These are phyloP conservation scores for Leishmania tropica DNA, from an alignment of 208 protist genomes.

Conservation along the genomic window DNA sequence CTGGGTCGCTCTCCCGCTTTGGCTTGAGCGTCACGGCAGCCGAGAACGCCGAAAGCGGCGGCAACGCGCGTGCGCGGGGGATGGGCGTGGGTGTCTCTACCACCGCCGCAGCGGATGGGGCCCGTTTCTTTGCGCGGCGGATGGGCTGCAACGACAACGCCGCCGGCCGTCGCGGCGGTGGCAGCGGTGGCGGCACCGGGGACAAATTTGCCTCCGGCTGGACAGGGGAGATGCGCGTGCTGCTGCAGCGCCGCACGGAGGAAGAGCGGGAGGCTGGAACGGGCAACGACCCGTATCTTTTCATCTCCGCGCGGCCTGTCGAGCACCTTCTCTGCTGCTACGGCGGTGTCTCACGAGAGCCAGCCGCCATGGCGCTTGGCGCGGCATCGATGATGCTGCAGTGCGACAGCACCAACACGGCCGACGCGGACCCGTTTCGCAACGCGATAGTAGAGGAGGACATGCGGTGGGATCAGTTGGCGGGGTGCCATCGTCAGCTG, in stretches of 20 bases:
- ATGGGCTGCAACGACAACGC: not conserved
- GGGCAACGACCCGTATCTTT: conserved; percentile 28
- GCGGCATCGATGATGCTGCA: conserved; percentile 21
- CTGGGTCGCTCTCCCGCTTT: not conserved
- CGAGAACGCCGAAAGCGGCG: conserved; percentile 4
- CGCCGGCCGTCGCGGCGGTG: not conserved
- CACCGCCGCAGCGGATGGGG: not conserved
- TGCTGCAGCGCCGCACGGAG: conserved; percentile 28
- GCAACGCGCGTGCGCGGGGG: not conserved
- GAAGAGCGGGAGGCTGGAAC: conserved; percentile 20
- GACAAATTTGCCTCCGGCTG: conserved; percentile 1
- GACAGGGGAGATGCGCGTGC: conserved; percentile 21
- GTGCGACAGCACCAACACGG: conserved; percentile 14
- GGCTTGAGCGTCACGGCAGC: not conserved
- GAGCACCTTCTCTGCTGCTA: conserved; percentile 36
- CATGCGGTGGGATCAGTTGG: conserved; percentile 65
- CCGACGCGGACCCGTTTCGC: conserved; percentile 40
- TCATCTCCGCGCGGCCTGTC: conserved; percentile 26
- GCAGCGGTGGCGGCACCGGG: conserved; percentile 1
- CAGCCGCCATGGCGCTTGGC: conserved; percentile 15
- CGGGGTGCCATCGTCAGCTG: conserved; percentile 62
- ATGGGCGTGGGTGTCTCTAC: not conserved
- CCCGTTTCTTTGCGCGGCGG: conserved; percentile 15
- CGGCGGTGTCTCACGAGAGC: conserved; percentile 26
- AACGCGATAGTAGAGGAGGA: conserved; percentile 55